These are phyloP conservation scores for Rhododendron molle DNA, from an alignment of 148 eudicot genomes.

Conservation along the genomic window DNA sequence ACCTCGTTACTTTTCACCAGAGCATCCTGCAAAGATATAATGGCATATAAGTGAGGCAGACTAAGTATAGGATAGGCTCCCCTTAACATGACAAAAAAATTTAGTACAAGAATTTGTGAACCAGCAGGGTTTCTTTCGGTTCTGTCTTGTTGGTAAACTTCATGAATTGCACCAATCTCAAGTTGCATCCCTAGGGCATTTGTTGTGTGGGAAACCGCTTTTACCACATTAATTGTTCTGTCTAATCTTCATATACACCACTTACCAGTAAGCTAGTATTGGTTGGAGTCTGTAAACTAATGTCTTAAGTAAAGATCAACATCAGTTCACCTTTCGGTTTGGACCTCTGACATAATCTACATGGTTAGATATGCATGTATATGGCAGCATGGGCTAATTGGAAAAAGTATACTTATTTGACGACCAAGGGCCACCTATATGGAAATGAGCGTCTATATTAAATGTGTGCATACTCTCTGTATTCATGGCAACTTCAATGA, in stretches of 20 bases:
- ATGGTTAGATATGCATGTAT: too few species aligned
- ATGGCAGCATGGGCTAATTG: neutral
- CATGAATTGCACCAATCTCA: neutral
- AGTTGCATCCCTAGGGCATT: neutral
- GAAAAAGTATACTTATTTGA: neutral
- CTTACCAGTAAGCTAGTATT: neutral
- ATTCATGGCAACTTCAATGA: neutral
- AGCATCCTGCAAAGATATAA: slow-evolving; percentile 66
- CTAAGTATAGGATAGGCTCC: neutral
- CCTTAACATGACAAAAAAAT: neutral
- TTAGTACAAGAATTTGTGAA: neutral
- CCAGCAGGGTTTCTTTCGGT: neutral
- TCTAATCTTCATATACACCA: neutral
- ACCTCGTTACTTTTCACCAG: slow-evolving; percentile 93
- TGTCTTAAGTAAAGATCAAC: neutral
- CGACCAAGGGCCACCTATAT: neutral
- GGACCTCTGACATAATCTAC: neutral
- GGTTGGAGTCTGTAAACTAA: neutral
- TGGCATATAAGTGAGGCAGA: neutral
- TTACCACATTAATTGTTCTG: neutral
- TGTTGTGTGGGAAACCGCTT: neutral
- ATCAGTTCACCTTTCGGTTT: neutral
- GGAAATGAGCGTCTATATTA: neutral
- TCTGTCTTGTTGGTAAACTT: neutral
- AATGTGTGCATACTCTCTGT: neutral